Evolutionary conservation across 2,329 filamentous ascomycete species (phyloP).

Genomic region (Scedosporium aurantiacum): DNA sequence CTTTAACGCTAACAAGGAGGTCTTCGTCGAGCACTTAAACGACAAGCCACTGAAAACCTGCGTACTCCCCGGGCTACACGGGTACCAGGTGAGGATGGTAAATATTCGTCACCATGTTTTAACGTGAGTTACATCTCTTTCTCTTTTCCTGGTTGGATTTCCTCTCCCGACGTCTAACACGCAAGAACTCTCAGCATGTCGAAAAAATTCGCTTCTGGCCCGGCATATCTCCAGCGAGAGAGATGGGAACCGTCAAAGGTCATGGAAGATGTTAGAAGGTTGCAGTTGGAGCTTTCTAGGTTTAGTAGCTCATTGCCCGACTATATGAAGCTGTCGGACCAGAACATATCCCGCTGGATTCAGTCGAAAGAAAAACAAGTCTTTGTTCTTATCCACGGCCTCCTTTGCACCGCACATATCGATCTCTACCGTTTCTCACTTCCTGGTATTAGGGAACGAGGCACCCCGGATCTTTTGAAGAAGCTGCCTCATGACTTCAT

Average conservation of each 20-base stretch:
- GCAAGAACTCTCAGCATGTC: slow-evolving; percentile 8
- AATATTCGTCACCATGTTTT: slow-evolving; percentile 26
- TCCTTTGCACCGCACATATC: slow-evolving; percentile 24
- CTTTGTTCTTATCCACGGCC: slow-evolving; percentile 26
- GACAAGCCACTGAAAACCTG: slow-evolving; percentile 16
- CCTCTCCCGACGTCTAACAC: neutral
- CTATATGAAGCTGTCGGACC: slow-evolving; percentile 21
- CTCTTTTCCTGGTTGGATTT: neutral
- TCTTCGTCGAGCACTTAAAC: slow-evolving; percentile 20
- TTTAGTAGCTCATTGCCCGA: slow-evolving; percentile 24
- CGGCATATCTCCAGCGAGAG: slow-evolving; percentile 8
- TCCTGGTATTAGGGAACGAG: slow-evolving; percentile 22
- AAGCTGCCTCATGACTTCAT: slow-evolving; percentile 25
- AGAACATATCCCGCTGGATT: slow-evolving; percentile 21
- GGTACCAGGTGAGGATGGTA: slow-evolving; percentile 23
- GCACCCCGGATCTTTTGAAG: slow-evolving; percentile 20
- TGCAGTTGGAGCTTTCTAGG: slow-evolving; percentile 26
- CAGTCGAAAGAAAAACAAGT: slow-evolving; percentile 19
- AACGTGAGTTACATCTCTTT: slow-evolving; percentile 16
- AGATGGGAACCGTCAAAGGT: slow-evolving; percentile 23
- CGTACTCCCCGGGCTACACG: slow-evolving; percentile 20
- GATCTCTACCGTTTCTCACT: slow-evolving; percentile 28
- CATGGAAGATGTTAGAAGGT: slow-evolving; percentile 23
- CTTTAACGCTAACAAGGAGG: slow-evolving; percentile 20
- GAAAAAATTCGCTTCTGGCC: slow-evolving; percentile 10